Conservation (phyloP, 208 protist species). For the Wallacemonas sp. region DNA sequence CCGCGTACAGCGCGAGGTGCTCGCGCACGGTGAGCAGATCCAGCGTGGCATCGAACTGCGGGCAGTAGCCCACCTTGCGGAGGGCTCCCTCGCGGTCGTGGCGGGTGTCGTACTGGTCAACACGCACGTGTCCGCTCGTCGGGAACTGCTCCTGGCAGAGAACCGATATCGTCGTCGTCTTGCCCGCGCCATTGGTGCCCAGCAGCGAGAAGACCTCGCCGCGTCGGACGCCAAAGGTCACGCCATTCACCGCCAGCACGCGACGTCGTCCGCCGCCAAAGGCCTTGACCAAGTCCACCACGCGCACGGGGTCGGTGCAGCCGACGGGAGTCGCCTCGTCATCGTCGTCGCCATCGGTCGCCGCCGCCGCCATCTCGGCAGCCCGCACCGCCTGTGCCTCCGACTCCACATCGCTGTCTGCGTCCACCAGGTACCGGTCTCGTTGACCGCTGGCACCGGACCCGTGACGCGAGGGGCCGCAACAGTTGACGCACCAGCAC, state of each 20-base stretch:
- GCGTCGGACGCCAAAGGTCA: slow-evolving; percentile 64
- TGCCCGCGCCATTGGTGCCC: slow-evolving; percentile 87
- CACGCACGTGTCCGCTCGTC: slow-evolving; percentile 57
- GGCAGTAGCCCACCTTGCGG: slow-evolving; percentile 93
- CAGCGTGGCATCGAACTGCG: slow-evolving; percentile 95
- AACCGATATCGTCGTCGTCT: slow-evolving; percentile 85
- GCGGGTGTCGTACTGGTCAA: slow-evolving; percentile 59
- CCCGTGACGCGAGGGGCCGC: not conserved
- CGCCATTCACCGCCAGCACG: slow-evolving; percentile 58
- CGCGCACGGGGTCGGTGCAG: slow-evolving; percentile 25
- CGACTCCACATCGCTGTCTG: slow-evolving; percentile 23
- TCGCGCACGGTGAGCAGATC: slow-evolving; percentile 91
- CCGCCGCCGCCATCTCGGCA: not conserved
- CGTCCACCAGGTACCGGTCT: not conserved
- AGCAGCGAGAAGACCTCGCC: slow-evolving; percentile 87
- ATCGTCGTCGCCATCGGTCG: not conserved
- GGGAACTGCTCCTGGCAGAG: slow-evolving; percentile 73
- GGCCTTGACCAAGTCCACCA: slow-evolving; percentile 45
- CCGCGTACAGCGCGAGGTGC: slow-evolving; percentile 89
- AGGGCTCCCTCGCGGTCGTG: slow-evolving; percentile 37
- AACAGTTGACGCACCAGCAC: slow-evolving; percentile 12
- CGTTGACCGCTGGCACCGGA: not conserved
- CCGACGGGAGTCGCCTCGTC: not conserved
- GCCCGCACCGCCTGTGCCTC: slow-evolving; percentile 14
- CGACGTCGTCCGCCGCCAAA: slow-evolving; percentile 20